A percentile compares a stretch with the other conserved stretches of the same genome.
Conservation (phyloP, 2,329 filamentous ascomycete species). For the Ophiocordyceps polyrhachis-furcata region DNA sequence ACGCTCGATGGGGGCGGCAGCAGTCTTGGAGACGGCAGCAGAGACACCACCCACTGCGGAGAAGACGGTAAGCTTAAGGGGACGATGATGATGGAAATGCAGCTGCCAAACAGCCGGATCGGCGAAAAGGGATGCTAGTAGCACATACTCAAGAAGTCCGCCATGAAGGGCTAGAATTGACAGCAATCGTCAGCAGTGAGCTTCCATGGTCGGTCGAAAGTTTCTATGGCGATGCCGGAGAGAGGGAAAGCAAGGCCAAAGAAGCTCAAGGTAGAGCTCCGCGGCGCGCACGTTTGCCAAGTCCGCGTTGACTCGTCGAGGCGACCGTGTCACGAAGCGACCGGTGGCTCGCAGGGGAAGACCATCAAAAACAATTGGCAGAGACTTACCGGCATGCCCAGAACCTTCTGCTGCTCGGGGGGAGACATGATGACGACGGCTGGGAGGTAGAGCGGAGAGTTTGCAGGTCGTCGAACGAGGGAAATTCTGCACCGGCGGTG, state of each 20-base stretch:
- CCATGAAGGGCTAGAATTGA: slow-evolving; percentile 62
- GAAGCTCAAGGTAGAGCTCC: neutral
- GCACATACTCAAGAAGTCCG: slow-evolving; percentile 96
- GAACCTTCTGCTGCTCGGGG: slow-evolving; percentile 35
- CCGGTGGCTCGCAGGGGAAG: slow-evolving; percentile 4
- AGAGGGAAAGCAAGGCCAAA: too few species aligned
- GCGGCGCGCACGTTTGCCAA: neutral
- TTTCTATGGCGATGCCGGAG: slow-evolving; percentile 2
- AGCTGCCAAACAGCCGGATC: neutral
- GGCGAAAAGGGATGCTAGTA: neutral
- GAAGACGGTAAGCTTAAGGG: slow-evolving; percentile 4
- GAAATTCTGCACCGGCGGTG: slow-evolving; percentile 26
- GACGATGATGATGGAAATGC: too few species aligned
- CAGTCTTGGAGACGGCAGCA: slow-evolving; percentile 99
- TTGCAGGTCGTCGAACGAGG: slow-evolving; percentile 21
- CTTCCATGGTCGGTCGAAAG: slow-evolving; percentile 1
- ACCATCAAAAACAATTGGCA: slow-evolving; percentile 5
- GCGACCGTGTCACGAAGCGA: slow-evolving; percentile 3
- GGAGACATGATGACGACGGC: slow-evolving; percentile 33
- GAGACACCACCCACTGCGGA: slow-evolving; percentile 94
- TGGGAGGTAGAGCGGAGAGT: slow-evolving; percentile 41
- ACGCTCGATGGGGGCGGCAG: slow-evolving; percentile 99
- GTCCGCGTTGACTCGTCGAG: neutral
- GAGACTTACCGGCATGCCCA: slow-evolving; percentile 49
- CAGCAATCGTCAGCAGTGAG: slow-evolving; percentile 15